phyloP scores from a whole-genome alignment of 2,329 filamentous ascomycete genomes.

The Fusarium cyanostomum region DNA sequence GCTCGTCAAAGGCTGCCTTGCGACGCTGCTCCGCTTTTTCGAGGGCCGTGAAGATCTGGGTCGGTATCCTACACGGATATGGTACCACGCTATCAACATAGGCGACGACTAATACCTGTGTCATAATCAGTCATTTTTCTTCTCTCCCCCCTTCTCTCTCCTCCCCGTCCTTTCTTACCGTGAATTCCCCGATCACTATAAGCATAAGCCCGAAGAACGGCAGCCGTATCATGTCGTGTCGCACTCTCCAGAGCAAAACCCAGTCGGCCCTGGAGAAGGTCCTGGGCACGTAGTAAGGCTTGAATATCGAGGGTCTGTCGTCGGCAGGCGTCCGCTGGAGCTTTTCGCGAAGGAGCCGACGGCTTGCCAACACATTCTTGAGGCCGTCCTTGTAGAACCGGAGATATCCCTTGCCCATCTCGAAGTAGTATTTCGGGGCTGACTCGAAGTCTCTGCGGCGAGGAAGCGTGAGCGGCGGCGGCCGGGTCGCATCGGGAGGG shows the following conservation, averaged over 20 bases:
- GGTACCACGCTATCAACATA: constrained; percentile 77
- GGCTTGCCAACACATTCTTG: constrained; percentile 77
- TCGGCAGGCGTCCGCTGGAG: constrained; percentile 59
- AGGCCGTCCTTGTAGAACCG: constrained; percentile 90
- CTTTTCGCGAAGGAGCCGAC: constrained; percentile 59
- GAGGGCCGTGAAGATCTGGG: constrained; percentile 70
- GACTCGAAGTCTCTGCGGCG: constrained; percentile 53
- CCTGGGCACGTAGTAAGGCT: constrained; percentile 46
- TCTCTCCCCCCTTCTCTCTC: too few relatives aligned
- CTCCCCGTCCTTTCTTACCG: constrained; percentile 52
- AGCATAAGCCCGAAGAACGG: constrained; percentile 82
- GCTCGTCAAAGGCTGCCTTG: constrained; percentile 56
- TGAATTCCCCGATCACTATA: constrained; percentile 84
- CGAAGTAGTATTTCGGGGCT: constrained; percentile 60
- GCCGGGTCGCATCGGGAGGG: constrained; percentile 76
- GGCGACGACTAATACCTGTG: constrained; percentile 71
- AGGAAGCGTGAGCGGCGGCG: constrained; percentile 74
- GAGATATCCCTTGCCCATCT: constrained; percentile 78
- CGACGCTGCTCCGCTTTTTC: constrained; percentile 65
- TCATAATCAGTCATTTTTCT: too few relatives aligned
- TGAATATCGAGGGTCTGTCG: constrained; percentile 58
- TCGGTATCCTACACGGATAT: constrained; percentile 82
- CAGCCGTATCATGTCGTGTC: constrained; percentile 78
- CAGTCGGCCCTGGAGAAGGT: constrained; percentile 70
- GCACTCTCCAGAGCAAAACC: constrained; percentile 74